Percentiles rank a stretch among this genome's conserved stretches.
Evolutionary conservation across 2,329 filamentous ascomycete species (phyloP).

Genomic region (Monilinia laxa): DNA sequence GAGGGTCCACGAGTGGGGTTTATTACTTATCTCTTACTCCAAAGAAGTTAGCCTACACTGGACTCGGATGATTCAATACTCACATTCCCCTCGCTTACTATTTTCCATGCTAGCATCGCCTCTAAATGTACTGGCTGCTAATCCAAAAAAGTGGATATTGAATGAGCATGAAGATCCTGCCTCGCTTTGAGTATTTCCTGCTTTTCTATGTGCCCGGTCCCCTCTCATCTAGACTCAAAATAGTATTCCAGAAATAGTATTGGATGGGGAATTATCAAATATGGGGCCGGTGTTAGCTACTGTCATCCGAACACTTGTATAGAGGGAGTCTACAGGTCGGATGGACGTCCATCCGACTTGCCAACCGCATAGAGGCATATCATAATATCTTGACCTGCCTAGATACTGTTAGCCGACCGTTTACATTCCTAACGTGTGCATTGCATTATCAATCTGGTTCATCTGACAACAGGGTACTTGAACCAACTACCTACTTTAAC

Average conservation of each 20-base stretch:
- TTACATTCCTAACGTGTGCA: background rate
- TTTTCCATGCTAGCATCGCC: too few relatives aligned
- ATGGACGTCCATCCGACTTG: too few relatives aligned
- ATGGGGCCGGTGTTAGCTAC: background rate
- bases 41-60: background rate
- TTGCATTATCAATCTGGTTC: too few relatives aligned
- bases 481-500: too few relatives aligned
- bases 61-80: background rate
- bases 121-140: background rate
- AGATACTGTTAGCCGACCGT: background rate
- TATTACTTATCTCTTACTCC: background rate
- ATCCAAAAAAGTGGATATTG: background rate
- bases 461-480: too few relatives aligned
- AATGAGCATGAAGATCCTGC: background rate
- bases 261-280: background rate
- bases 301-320: background rate
- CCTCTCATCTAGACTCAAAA: background rate
- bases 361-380: background rate
- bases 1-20: background rate
- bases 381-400: background rate
- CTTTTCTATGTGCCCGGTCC: background rate
- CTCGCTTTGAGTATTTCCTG: background rate
- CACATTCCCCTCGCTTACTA: background rate
- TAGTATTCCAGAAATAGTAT: background rate
- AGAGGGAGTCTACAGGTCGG: too few relatives aligned